These are phyloP conservation scores for Hyphopichia buzzinii DNA, from an alignment of 1,139 yeast genomes.

Conservation along the genomic window DNA sequence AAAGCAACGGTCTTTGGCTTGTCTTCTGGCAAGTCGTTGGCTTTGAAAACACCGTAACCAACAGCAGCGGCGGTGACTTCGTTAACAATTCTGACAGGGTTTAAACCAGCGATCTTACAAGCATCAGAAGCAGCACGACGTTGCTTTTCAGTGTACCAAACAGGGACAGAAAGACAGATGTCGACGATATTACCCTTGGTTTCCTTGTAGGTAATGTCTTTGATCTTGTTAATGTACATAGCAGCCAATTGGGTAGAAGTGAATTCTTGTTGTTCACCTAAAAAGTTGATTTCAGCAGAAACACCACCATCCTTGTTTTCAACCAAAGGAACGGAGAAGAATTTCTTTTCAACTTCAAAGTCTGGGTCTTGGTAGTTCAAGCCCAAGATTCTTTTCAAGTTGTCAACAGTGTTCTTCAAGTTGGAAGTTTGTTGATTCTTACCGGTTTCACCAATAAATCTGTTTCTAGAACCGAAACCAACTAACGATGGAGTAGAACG, in stretches of 20 bases:
- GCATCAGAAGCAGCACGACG: slow-evolving; percentile 97
- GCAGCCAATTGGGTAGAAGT: slow-evolving; percentile 89
- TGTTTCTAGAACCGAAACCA: slow-evolving; percentile 86
- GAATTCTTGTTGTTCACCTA: slow-evolving; percentile 77
- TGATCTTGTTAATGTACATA: slow-evolving; percentile 90
- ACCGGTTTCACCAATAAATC: slow-evolving; percentile 93
- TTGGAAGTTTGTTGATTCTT: slow-evolving; percentile 96
- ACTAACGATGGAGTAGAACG: slow-evolving; percentile 94
- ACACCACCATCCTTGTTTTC: slow-evolving; percentile 71
- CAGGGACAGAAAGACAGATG: slow-evolving; percentile 93
- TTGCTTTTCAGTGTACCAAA: slow-evolving; percentile 95
- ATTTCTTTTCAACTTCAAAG: slow-evolving; percentile 70
- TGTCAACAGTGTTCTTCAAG: slow-evolving; percentile 93
- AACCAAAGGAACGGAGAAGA: slow-evolving; percentile 62
- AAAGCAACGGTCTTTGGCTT: slow-evolving; percentile 88
- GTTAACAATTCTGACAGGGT: slow-evolving; percentile 96
- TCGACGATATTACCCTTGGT: slow-evolving; percentile 80
- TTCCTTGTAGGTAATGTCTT: slow-evolving; percentile 76
- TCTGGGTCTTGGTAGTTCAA: slow-evolving; percentile 76
- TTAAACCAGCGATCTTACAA: slow-evolving; percentile 90
- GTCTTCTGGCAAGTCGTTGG: slow-evolving; percentile 89
- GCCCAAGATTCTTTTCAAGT: slow-evolving; percentile 89
- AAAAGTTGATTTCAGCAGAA: slow-evolving; percentile 82
- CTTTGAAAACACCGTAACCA: slow-evolving; percentile 98
- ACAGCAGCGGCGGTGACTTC: slow-evolving; percentile 99